These are phyloP conservation scores for Avena sativa DNA, from an alignment of 176 grass and related monocot genomes.

Conservation along the genomic window DNA sequence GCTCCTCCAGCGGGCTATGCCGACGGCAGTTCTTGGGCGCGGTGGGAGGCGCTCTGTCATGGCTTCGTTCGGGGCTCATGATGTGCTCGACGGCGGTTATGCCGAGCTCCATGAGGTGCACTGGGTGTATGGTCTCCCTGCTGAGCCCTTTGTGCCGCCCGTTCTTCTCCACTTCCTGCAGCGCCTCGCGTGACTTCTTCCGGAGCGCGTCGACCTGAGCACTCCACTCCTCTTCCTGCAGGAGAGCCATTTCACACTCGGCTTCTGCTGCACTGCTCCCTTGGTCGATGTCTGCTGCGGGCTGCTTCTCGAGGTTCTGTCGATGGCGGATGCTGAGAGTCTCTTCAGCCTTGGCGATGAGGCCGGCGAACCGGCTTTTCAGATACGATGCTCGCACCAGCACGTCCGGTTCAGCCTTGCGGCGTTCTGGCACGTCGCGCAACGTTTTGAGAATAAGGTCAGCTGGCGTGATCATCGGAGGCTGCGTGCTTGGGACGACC, in stretches of 20 bases:
- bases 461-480: background rate
- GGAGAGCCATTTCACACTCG: background rate
- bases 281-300: background rate
- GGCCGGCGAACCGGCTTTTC: background rate
- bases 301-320: background rate
- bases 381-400: background rate
- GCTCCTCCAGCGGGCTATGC: constrained; percentile 21
- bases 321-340: background rate
- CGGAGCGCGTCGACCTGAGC: background rate
- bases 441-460: background rate
- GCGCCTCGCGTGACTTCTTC: background rate
- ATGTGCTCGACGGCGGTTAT: constrained; percentile 27
- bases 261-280: background rate
- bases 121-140: background rate
- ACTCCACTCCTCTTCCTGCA: background rate
- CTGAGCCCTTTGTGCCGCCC: background rate
- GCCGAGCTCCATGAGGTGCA: constrained; percentile 27
- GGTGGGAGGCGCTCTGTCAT: background rate
- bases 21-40: background rate
- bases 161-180: constrained; percentile 9
- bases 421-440: background rate
- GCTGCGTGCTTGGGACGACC: background rate
- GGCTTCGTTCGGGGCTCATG: constrained; percentile 19
- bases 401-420: background rate
- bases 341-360: constrained; percentile 34